Evolutionary conservation across 2,329 filamentous ascomycete genomes (phyloP), one percentile per base, ranked within the genome.

Genomic region (Fusarium euwallaceae): DNA sequence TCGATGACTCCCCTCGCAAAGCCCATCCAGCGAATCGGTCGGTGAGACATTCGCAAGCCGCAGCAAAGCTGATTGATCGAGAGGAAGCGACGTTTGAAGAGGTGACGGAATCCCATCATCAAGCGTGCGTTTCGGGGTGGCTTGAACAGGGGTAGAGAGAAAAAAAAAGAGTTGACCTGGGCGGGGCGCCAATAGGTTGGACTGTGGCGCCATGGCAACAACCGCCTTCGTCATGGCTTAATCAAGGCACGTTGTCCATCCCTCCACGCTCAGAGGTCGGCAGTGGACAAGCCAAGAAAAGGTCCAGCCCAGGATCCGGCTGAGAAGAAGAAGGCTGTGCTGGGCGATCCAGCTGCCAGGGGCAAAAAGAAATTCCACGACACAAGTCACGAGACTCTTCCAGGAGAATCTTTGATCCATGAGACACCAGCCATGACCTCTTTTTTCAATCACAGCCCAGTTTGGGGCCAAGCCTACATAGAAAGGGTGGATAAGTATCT

Each of bases 231-330:
- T 75, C 74, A 72, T 76, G 58, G 64, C 63, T 45, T n/a, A 39
- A 48, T 67, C 39, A n/a, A 56, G 63, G 74, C 74, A 76, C 74
- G 74, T 76, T 76, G 69, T 37, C 32, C 39, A 16, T 55, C 63
- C 32, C 69, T 73, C 43, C 17, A 71, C 41, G 69, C 74, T 76
- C 37, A 76, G 66, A 76, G 74, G 74, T 61, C 66, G 34, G 55
- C 58, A 53, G 63, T 62, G 14, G 37, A 61, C 65, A 51, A 39
- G 39, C 61, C 69, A 75, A 64, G 56, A 43, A 58, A 64, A 71
- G 43, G 36, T 71, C 27, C 58, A 71, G 53, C 43, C 43, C 59
- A 69, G 48, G 48, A 53, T 53, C 70, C 53, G 43, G 39, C 34
- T 65, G 32, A 59, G 53, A 10, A 39, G 22, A 66, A 64, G 24